These are phyloP conservation scores for Sarocladium brachiariae DNA, from an alignment of 2,329 filamentous ascomycete genomes.

Conservation along the genomic window DNA sequence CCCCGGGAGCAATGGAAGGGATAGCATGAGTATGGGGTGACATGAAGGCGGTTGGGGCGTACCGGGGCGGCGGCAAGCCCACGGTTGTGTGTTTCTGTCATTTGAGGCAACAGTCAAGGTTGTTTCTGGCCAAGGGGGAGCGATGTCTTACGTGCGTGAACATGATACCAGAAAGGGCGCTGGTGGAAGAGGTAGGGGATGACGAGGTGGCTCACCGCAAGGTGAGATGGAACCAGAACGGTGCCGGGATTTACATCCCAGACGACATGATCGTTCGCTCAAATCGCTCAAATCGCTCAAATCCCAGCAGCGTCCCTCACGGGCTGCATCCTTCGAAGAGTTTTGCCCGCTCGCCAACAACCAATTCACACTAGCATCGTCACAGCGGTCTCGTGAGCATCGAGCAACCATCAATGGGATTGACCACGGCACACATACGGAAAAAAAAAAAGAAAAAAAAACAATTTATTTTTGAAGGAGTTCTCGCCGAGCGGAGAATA, in stretches of 20 bases:
- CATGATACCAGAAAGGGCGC: conserved; percentile 5
- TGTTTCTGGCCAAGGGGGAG: not conserved
- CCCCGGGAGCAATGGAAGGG: not conserved
- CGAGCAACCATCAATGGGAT: not conserved
- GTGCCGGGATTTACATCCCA: not conserved
- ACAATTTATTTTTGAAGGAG: conserved; percentile 6
- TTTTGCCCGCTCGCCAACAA: no score
- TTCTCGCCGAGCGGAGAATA: not conserved
- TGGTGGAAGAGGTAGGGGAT: not conserved
- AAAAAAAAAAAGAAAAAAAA: conserved; percentile 7
- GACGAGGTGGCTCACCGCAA: not conserved
- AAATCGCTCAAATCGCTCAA: no score
- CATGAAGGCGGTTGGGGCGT: not conserved
- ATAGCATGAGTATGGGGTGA: not conserved
- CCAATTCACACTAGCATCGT: no score
- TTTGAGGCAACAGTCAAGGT: not conserved
- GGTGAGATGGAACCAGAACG: not conserved
- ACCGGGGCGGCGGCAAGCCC: not conserved
- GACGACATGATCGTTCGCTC: not conserved
- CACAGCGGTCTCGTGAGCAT: no score
- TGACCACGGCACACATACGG: not conserved
- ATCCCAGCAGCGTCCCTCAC: no score
- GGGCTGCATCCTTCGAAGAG: no score
- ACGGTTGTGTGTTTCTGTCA: not conserved
- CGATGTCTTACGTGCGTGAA: not conserved